Evolutionary conservation across 1,284 basidiomycete genomes (phyloP).

Genomic region (Somion occarium): DNA sequence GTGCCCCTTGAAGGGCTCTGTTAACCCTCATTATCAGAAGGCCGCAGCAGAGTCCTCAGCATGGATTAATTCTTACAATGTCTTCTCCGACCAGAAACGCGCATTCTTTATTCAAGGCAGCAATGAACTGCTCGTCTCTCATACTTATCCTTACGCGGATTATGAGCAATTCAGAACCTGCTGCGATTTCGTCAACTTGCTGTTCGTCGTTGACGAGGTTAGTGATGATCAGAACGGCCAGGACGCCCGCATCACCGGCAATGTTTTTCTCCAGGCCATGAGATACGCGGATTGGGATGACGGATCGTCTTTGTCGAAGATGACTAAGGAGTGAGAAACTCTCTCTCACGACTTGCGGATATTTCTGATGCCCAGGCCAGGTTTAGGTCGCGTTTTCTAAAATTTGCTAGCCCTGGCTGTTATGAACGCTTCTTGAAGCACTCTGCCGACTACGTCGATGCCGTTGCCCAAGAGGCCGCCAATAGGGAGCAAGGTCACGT

Average conservation of each 20-base stretch:
- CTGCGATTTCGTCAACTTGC: constrained; percentile 64
- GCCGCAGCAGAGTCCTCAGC: constrained; percentile 53
- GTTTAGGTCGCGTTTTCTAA: constrained; percentile 46
- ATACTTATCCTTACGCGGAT: constrained; percentile 54
- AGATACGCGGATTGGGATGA: constrained; percentile 30
- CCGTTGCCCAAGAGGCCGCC: constrained; percentile 31
- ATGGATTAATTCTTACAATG: constrained; percentile 60
- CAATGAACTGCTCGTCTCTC: constrained; percentile 61
- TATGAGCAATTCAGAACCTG: constrained; percentile 56
- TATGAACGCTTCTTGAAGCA: constrained; percentile 33
- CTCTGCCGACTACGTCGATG: constrained; percentile 32
- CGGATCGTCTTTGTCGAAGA: constrained; percentile 29
- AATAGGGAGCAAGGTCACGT: constrained; percentile 29
- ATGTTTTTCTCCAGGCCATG: constrained; percentile 38
- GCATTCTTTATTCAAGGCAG: constrained; percentile 56
- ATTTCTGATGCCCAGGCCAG: constrained; percentile 24
- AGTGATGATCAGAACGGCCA: constrained; percentile 59
- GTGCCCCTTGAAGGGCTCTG: constrained; percentile 40
- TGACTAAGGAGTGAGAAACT: constrained; percentile 29
- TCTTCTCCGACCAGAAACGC: constrained; percentile 57
- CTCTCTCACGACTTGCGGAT: not conserved
- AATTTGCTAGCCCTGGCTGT: constrained; percentile 38
- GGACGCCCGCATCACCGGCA: constrained; percentile 50
- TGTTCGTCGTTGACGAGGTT: constrained; percentile 67
- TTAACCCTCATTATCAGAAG: constrained; percentile 51